Evolutionary conservation across 1,139 yeast species (phyloP).

Genomic region (Hemisphaericaspora subhashii): DNA sequence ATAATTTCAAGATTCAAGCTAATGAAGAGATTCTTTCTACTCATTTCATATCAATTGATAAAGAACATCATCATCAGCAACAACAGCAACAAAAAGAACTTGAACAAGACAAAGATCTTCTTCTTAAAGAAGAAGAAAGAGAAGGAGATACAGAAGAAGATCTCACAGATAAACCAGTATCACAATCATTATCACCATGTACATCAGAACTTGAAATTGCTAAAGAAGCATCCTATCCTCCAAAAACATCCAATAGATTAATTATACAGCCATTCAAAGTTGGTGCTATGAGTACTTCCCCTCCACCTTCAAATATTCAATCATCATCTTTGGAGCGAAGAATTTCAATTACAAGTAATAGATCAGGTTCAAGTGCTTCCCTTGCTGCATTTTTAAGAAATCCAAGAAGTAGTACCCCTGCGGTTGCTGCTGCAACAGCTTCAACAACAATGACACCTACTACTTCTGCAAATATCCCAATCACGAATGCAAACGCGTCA

Average conservation of each 20-base stretch:
- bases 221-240: slow-evolving; percentile 21
- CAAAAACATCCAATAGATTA: slow-evolving; percentile 25
- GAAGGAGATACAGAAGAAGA: slow-evolving; percentile 4
- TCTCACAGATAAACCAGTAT: slow-evolving; percentile 9
- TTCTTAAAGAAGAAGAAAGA: slow-evolving; percentile 1
- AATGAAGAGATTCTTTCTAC: slow-evolving; percentile 63
- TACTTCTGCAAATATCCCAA: slow-evolving; percentile 30
- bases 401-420: slow-evolving; percentile 40
- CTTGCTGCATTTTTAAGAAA: slow-evolving; percentile 54
- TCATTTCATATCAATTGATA: slow-evolving; percentile 54
- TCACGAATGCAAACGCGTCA: slow-evolving; percentile 17
- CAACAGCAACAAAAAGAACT: slow-evolving; percentile 5
- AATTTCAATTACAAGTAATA: slow-evolving; percentile 45
- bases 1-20: slow-evolving; percentile 66
- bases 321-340: slow-evolving; percentile 39
- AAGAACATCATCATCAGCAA: slow-evolving; percentile 11
- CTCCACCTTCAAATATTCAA: slow-evolving; percentile 28
- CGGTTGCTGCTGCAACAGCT: slow-evolving; percentile 30
- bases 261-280: slow-evolving; percentile 59
- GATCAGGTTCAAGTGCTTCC: slow-evolving; percentile 56
- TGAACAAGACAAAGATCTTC: slow-evolving; percentile 3
- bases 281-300: slow-evolving; percentile 57
- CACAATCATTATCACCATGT: slow-evolving; percentile 33
- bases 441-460: slow-evolving; percentile 20
- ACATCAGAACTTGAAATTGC: slow-evolving; percentile 17